Percentiles rank a stretch among this genome's conserved stretches.
These are phyloP conservation scores for Tephrocybe sp. DNA, from an alignment of 768 basidiomycete species.

Conservation along the genomic window DNA sequence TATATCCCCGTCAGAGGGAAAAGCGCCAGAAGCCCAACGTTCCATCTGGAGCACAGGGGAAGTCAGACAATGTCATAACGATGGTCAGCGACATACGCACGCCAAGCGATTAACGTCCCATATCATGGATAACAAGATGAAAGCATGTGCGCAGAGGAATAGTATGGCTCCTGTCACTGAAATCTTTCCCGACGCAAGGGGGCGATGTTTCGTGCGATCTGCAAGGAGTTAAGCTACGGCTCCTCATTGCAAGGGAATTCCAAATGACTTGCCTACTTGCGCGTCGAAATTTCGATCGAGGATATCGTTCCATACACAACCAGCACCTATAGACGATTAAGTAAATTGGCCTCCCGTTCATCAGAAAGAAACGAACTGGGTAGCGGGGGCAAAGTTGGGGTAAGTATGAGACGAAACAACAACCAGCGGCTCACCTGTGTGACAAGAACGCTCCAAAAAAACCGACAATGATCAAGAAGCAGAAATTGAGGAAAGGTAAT, in stretches of 20 bases:
- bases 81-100: background rate
- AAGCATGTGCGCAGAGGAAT: slow-evolving; percentile 20
- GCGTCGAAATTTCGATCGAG: slow-evolving; percentile 28
- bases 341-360: background rate
- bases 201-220: slow-evolving; percentile 22
- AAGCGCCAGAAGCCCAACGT: slow-evolving; percentile 17
- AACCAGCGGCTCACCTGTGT: slow-evolving; percentile 11
- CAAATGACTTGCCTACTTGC: slow-evolving; percentile 29
- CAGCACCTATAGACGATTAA: slow-evolving; percentile 6
- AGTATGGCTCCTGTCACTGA: slow-evolving; percentile 25
- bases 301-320: slow-evolving; percentile 22
- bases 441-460: slow-evolving; percentile 14
- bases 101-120: slow-evolving; percentile 14
- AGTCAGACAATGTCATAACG: background rate
- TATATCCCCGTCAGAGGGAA: slow-evolving; percentile 25
- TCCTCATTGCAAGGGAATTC: slow-evolving; percentile 15
- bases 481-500: slow-evolving; percentile 2
- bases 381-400: too few species aligned
- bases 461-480: slow-evolving; percentile 4
- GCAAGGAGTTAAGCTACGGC: slow-evolving; percentile 11
- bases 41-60: too few species aligned
- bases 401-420: background rate
- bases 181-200: slow-evolving; percentile 27
- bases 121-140: slow-evolving; percentile 9
- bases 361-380: background rate